Conservation (phyloP, 352 stramenopile species). For the Albugo candida region DNA sequence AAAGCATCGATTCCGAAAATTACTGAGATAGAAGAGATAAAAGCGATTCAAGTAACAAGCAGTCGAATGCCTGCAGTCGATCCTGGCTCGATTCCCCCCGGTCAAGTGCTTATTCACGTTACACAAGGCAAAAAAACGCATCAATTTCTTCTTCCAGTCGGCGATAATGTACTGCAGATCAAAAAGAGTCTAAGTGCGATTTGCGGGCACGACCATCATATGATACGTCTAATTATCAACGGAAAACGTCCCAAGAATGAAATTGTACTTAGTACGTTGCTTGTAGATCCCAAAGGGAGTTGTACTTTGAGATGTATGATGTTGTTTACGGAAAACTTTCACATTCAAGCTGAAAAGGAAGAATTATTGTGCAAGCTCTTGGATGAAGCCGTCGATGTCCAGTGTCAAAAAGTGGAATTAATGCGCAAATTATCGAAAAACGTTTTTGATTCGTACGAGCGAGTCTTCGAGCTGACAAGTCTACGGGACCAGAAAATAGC, state of each 20-base stretch:
- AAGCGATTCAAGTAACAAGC: too few species aligned
- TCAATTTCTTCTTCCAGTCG: conserved; percentile 22
- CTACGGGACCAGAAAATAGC: too few species aligned
- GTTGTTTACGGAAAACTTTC: conserved; percentile 33
- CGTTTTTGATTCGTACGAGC: too few species aligned
- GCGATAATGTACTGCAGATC: conserved; percentile 14
- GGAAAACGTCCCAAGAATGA: conserved; percentile 32
- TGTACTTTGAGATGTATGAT: conserved; percentile 49
- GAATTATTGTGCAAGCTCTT: too few species aligned
- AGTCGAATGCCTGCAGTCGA: conserved; percentile 6
- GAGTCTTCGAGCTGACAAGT: too few species aligned
- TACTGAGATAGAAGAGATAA: too few species aligned
- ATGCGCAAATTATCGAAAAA: too few species aligned
- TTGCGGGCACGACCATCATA: conserved; percentile 18
- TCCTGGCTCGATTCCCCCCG: conserved; percentile 18
- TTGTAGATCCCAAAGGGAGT: conserved; percentile 3
- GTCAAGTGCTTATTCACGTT: conserved; percentile 28
- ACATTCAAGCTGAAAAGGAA: conserved; percentile 5
- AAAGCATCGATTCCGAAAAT: too few species aligned
- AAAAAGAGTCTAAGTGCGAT: conserved; percentile 27
- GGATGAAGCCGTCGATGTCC: too few species aligned
- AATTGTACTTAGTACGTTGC: conserved; percentile 5
- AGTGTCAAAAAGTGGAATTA: too few species aligned
- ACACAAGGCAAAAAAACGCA: conserved; percentile 35
- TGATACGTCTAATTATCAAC: conserved; percentile 37